These are phyloP conservation scores for Oidiodendron maius DNA, from an alignment of 495 filamentous ascomycete species.

Conservation along the genomic window DNA sequence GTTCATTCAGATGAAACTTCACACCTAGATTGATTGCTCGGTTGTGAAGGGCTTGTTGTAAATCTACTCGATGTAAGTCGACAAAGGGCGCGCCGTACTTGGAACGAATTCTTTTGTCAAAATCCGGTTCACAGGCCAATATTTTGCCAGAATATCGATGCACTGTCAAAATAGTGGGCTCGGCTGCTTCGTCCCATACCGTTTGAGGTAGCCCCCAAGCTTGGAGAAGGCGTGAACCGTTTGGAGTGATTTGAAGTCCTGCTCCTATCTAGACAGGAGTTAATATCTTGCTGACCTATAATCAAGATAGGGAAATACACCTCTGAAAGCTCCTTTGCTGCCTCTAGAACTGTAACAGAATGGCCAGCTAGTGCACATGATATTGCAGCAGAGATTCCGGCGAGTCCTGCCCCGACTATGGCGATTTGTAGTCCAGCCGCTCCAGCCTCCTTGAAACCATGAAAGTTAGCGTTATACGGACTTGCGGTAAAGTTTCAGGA, in stretches of 20 bases:
- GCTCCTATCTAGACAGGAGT: slow-evolving; percentile 39
- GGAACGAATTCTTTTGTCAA: slow-evolving; percentile 31
- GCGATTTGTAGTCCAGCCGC: slow-evolving; percentile 35
- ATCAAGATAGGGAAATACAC: slow-evolving; percentile 15
- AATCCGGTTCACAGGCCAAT: slow-evolving; percentile 8
- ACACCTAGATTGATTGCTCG: slow-evolving; percentile 49
- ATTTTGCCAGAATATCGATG: slow-evolving; percentile 13
- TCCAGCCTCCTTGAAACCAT: too few species aligned
- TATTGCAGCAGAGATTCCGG: slow-evolving; percentile 61
- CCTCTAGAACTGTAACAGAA: slow-evolving; percentile 55
- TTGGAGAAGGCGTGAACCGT: slow-evolving; percentile 43
- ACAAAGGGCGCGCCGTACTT: slow-evolving; percentile 43
- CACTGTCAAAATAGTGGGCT: slow-evolving; percentile 29
- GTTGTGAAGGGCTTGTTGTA: slow-evolving; percentile 46
- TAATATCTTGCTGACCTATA: neutral
- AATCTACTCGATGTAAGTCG: slow-evolving; percentile 54
- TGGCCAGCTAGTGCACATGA: slow-evolving; percentile 54
- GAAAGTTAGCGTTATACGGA: too few species aligned
- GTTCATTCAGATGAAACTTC: slow-evolving; percentile 37
- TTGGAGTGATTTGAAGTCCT: slow-evolving; percentile 55
- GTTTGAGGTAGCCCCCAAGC: slow-evolving; percentile 32
- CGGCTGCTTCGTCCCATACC: slow-evolving; percentile 27
- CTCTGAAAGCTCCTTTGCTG: slow-evolving; percentile 54
- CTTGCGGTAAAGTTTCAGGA: too few species aligned
- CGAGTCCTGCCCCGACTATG: slow-evolving; percentile 64